These are phyloP conservation scores for Magnusiomyces magnusii DNA, from an alignment of 1,139 yeast genomes.

Conservation along the genomic window DNA sequence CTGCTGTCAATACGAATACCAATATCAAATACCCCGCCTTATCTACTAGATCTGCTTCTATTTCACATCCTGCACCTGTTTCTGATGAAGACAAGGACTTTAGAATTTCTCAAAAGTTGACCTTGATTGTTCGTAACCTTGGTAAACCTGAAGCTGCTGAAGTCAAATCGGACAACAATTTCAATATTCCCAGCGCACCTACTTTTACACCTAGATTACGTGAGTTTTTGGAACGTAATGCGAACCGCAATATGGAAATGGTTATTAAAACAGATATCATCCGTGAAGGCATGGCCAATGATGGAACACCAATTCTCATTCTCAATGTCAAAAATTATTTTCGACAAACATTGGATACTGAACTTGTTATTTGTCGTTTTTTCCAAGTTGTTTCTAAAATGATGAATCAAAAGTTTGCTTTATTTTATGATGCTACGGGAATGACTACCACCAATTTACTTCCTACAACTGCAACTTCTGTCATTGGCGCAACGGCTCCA, in stretches of 20 bases:
- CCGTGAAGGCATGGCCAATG: constrained; percentile 57
- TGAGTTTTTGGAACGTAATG: constrained; percentile 68
- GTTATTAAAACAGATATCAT: constrained; percentile 43
- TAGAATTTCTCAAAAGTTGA: constrained; percentile 19
- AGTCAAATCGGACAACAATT: background rate
- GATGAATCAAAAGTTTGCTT: constrained; percentile 61
- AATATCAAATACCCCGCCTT: background rate
- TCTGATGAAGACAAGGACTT: constrained; percentile 19
- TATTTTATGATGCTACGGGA: constrained; percentile 66
- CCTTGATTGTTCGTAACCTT: constrained; percentile 23
- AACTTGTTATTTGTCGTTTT: constrained; percentile 51
- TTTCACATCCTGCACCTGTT: constrained; percentile 47
- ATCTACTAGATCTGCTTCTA: background rate
- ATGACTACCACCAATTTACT: constrained; percentile 37
- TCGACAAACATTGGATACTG: constrained; percentile 43
- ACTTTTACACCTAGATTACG: constrained; percentile 37
- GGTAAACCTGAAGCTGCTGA: constrained; percentile 22
- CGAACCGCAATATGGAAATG: constrained; percentile 46
- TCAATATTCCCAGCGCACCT: constrained; percentile 9
- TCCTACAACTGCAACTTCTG: constrained; percentile 25
- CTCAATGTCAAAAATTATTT: constrained; percentile 43
- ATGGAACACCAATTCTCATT: constrained; percentile 66
- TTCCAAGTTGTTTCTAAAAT: constrained; percentile 64
- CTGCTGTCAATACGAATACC: background rate
- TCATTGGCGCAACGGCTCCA: constrained; percentile 33